Percentiles rank a stretch among this genome's conserved stretches.
These are phyloP conservation scores for Meyerozyma guilliermondii DNA, from an alignment of 1,139 yeast species.

Conservation along the genomic window DNA sequence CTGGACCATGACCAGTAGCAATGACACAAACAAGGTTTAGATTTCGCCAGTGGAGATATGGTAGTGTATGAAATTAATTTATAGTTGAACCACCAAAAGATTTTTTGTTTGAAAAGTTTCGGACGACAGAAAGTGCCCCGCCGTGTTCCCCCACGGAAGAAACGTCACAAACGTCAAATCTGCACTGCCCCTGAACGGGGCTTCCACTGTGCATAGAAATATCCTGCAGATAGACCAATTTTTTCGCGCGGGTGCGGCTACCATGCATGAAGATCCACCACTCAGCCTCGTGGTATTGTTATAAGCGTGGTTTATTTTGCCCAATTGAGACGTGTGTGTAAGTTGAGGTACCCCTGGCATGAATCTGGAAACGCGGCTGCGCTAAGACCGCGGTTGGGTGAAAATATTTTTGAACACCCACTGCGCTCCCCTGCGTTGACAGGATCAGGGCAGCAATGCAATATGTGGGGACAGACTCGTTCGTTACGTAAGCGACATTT, in stretches of 20 bases:
- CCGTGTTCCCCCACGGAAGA: neutral
- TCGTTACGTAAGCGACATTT: neutral
- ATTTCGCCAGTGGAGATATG: neutral
- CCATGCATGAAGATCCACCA: neutral
- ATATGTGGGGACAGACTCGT: neutral
- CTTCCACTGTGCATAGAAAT: neutral
- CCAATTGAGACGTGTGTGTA: no score
- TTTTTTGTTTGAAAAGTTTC: neutral
- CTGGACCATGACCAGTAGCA: neutral
- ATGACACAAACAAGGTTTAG: neutral
- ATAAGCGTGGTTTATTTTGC: no score
- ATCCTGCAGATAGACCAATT: neutral
- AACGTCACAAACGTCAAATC: neutral
- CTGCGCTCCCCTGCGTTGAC: neutral
- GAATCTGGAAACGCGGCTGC: no score
- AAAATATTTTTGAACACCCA: neutral
- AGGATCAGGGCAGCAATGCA: neutral
- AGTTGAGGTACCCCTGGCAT: no score
- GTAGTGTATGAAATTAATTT: neutral
- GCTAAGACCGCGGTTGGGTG: no score
- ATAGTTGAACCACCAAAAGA: neutral
- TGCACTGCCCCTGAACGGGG: slow-evolving; percentile 3
- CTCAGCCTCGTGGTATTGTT: neutral
- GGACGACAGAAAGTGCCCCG: neutral
- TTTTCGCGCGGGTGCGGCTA: neutral